Conservation (phyloP, 164 flowering plant species). For the Chloranthus sessilifolius region DNA sequence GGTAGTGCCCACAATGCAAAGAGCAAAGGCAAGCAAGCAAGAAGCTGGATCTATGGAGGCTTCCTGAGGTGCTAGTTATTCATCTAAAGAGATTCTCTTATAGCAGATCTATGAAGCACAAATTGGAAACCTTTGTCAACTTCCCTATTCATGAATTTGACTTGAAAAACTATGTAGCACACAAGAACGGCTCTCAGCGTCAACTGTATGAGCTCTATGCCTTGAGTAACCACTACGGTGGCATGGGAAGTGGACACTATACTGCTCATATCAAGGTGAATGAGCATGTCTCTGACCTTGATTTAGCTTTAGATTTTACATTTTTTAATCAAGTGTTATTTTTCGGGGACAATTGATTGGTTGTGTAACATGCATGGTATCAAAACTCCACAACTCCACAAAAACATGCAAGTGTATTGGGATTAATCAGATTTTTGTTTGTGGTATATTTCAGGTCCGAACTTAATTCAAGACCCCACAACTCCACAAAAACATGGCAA, state of each 20-base stretch:
- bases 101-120: constrained; percentile 91
- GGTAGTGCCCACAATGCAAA: constrained; percentile 94
- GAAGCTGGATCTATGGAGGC: constrained; percentile 96
- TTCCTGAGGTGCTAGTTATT: constrained; percentile 90
- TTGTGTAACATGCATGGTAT: too few relatives aligned
- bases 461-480: too few relatives aligned
- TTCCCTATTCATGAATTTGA: constrained; percentile 95
- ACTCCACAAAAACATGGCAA: too few relatives aligned
- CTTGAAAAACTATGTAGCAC: constrained; percentile 77
- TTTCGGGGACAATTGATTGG: too few relatives aligned
- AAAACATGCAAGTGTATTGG: too few relatives aligned
- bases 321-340: too few relatives aligned
- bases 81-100: constrained; percentile 95
- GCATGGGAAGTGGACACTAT: constrained; percentile 98
- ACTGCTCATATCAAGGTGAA: constrained; percentile 92
- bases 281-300: too few relatives aligned
- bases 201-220: constrained; percentile 96
- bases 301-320: too few relatives aligned
- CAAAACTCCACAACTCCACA: too few relatives aligned
- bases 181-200: constrained; percentile 46
- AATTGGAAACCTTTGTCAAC: constrained; percentile 89
- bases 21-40: constrained; percentile 91
- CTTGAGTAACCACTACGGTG: constrained; percentile 88
- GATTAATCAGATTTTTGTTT: too few relatives aligned
- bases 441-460: too few relatives aligned